Evolutionary conservation across 257 asterid genomes (phyloP).

Genomic region (Solanum piurae): DNA sequence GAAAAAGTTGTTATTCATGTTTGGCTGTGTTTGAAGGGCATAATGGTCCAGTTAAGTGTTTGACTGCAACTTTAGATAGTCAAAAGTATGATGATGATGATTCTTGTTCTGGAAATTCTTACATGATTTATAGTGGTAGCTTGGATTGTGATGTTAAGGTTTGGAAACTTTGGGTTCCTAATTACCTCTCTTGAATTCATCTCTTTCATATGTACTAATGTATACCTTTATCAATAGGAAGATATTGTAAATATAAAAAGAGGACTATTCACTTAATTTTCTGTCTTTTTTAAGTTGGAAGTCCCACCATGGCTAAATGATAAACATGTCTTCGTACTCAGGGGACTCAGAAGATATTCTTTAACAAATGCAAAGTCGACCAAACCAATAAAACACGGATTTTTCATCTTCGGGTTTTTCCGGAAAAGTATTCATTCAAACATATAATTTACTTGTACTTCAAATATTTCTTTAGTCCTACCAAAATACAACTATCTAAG

Average conservation of each 20-base stretch:
- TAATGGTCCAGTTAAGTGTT: conserved; percentile 54
- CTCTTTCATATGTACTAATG: background rate
- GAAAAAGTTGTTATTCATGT: conserved; percentile 32
- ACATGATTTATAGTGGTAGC: conserved; percentile 54
- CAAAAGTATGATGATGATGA: background rate
- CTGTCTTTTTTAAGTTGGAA: too few relatives aligned
- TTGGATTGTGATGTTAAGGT: conserved; percentile 61
- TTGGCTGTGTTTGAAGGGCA: conserved; percentile 57
- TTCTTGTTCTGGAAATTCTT: conserved; percentile 13
- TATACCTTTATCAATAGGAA: background rate
- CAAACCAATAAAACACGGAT: too few relatives aligned
- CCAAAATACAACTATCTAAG: too few relatives aligned
- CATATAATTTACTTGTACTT: too few relatives aligned
- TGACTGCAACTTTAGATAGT: conserved; percentile 21
- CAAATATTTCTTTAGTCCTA: too few relatives aligned
- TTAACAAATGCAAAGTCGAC: too few relatives aligned
- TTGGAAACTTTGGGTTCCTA: conserved; percentile 41
- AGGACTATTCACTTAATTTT: background rate
- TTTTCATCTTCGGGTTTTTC: too few relatives aligned
- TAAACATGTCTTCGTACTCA: too few relatives aligned
- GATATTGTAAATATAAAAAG: background rate
- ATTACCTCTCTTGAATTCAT: background rate
- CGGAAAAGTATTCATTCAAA: too few relatives aligned
- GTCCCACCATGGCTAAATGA: too few relatives aligned
- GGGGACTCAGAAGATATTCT: too few relatives aligned